Evolutionary conservation across 169 alveolate genomes (phyloP), one percentile per base, ranked within the genome.

Genomic region (Cryptosporidium baileyi): DNA sequence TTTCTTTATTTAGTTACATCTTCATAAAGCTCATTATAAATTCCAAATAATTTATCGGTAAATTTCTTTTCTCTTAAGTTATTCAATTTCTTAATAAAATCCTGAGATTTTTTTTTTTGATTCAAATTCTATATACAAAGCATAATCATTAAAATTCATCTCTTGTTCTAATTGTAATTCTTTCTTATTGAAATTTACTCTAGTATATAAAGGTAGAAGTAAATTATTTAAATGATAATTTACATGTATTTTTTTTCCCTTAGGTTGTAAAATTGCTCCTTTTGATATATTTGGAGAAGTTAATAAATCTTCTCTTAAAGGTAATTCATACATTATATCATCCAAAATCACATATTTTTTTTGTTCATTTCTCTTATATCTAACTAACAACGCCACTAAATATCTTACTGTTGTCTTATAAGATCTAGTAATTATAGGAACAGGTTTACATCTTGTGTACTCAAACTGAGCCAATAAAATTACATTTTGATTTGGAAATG

Each of bases 191-290:
- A 57, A 4, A 13, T 19, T 11, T 11, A 32, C 63, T 57, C 85
- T 74, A 6, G 85, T 74, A n/a, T 74, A 74, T n/a, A n/a, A 17
- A 24, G 85, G 85, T 11, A 74, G 32, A 7, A 74, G n/a, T 40
- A 74, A 9, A 22, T 74, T 74, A 30, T 74, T 74, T 19, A 74
- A 19, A 11, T 74, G 85, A 43, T 59, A 74, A 24, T 52, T 34
- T 19, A 24, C 54, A 4, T 32, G 34, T 0, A 38, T 30, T 24
- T 22, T 52, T 8, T 17, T 32, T n/a, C 54, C 57, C n/a, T 51
- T 74, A 5, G 85, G 63, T 8, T 74, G 85, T 54, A 74, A 52
- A 13, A 74, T 74, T 22, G 85, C 85, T 22, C 85, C 85, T 22
- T 19, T 74, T 0, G 74, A 74, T 38, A 74, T 59, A 17, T 57